Evolutionary conservation across 805 yeast genomes (phyloP).

Genomic region (Jamesozyma spencerorum): DNA sequence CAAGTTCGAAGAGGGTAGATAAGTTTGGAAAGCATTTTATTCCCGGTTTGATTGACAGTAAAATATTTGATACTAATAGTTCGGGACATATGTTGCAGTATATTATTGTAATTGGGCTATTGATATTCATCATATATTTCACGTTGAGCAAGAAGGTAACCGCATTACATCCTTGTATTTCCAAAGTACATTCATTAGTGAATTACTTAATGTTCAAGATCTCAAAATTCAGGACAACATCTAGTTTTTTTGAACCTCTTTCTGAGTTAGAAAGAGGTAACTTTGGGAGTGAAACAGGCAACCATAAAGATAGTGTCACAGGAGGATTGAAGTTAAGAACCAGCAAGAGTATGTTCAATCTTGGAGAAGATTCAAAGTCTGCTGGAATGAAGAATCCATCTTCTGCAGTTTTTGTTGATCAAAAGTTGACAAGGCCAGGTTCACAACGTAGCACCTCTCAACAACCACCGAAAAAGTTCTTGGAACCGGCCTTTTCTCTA

Average conservation of each 20-base stretch:
- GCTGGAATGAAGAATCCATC: neutral
- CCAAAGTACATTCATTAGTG: neutral
- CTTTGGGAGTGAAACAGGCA: neutral
- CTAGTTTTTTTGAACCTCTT: neutral
- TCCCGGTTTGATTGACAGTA: conserved; percentile 13
- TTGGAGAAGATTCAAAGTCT: conserved; percentile 1
- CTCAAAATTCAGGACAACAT: conserved; percentile 1
- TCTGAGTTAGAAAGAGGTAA: conserved; percentile 8
- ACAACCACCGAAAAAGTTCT: conserved; percentile 5
- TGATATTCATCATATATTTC: neutral
- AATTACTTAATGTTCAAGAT: conserved; percentile 5
- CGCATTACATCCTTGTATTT: neutral
- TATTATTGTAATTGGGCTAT: neutral
- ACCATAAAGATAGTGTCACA: neutral
- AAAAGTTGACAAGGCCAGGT: conserved; percentile 1
- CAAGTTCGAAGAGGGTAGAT: conserved; percentile 16
- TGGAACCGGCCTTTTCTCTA: conserved; percentile 8
- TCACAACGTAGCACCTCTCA: conserved; percentile 1
- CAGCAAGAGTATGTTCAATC: conserved; percentile 25
- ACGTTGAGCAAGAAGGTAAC: neutral
- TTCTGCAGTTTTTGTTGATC: neutral
- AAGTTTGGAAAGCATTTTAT: conserved; percentile 19
- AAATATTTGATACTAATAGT: neutral
- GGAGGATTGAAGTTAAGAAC: conserved; percentile 13
- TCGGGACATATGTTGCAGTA: neutral